Base-by-base conservation (phyloP, 495 filamentous ascomycete species). In the Lentithecium fluviatile region DNA sequence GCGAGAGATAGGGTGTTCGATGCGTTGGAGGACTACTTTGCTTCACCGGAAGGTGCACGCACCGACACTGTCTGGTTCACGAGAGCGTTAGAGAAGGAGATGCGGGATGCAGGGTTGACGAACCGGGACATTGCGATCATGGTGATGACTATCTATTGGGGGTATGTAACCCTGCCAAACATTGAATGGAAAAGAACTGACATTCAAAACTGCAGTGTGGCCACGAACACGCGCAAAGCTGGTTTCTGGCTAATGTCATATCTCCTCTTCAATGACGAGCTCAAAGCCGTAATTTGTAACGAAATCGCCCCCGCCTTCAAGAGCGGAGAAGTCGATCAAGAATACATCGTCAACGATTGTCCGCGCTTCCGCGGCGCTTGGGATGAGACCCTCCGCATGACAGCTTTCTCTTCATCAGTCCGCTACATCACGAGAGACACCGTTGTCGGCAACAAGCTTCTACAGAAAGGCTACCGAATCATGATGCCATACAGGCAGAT, bases 401-500 rank as follows among this genome's bases (percentile, higher is more conserved):
- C 40, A 1, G 15, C 12, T 7, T 46, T 3, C 15, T 29, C 53
- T n/a, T 15, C 53, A 3, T 47, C 42, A 1, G 43, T 57, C 2
- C 23, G 53, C 2, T n/a, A 46, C 5, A n/a, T 48, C 26, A 57
- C 20, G 6, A 2, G 46, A 7, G 53, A 57, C 24, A 34, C 20
- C 3, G 40, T 56, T 6, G 46, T 48, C 19, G 51, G 51, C n/a
- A 32, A 32, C 6, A 54, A 54, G 36, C 8, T 11, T 11, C 21
- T 57, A 42, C 23, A 15, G 7, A 46, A 48, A 11, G 53, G 53
- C 17, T 34, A 46, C 32, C 53, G 53, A 8, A 37, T 57, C 40
- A 46, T 57, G 40, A 24, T 57, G 26, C 53, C 53, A 17, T 15
- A 46, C 12, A 36, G 43, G 8, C 40, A 34, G 42, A 8, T 57